Evolutionary conservation across 345 rosid genomes (phyloP), one percentile per base, ranked within the genome.

Genomic region (Dipteronia dyeriana): DNA sequence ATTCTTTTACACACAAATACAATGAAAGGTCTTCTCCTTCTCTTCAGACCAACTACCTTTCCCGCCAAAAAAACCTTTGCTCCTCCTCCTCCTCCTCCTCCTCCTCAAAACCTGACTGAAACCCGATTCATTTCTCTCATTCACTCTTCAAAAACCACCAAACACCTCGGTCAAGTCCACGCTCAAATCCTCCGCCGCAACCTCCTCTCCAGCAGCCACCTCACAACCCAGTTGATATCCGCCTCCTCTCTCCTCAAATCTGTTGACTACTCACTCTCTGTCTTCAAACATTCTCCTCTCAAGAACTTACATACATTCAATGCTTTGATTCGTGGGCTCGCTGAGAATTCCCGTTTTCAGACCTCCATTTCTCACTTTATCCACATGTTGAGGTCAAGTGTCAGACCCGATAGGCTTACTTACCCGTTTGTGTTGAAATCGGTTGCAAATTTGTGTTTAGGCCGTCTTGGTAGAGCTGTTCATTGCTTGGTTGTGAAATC

Each of bases 361-460:
- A 49, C 61, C 39, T 87, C 86, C 0, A 22, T 88, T 75, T 76
- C 75, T 38, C 84, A 87, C 82, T 91, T 91, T 78, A 66, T 84
- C 71, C 74, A 80, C 12, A 87, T 91, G 91, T 60, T 84, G 69
- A 84, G 84, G 82, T 77, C 79, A 8, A 75, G 82, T 62, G 79
- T 84, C 49, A 85, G 65, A 62, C 91, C 92, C 3, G 86, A 87
- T 75, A 81, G 75, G 65, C 86, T 91, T 20, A 90, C 91, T 4
- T 87, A 79, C 69, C 90, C 94, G 54, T 91, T 82, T 61, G 87
- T 87, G 17, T 83, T 88, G 16, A 88, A 85, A 66, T 87, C 94
- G 8, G 61, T 80, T 2, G 81, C 86, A 1, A 66, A 62, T 57
- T 74, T 83, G 84, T 61, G 84, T 74, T 78, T 80, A 20, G 25